Percentiles rank a stretch among this genome's conserved stretches.
Evolutionary conservation across 2,329 filamentous ascomycete species (phyloP).

Genomic region (Clarireedia hainanense): DNA sequence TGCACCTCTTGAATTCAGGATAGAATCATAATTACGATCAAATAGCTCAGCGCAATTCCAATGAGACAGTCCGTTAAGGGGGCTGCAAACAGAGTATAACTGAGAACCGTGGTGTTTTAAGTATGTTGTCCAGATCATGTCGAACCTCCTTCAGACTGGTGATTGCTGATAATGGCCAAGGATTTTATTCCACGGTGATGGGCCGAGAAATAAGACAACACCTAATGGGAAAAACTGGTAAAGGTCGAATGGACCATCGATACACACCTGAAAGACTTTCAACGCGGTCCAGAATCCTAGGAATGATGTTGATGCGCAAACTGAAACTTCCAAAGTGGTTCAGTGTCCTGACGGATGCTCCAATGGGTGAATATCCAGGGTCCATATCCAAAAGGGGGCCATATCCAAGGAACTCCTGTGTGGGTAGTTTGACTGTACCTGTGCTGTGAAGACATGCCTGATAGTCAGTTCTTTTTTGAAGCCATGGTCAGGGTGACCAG

Average conservation of each 20-base stretch:
- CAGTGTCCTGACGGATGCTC: neutral
- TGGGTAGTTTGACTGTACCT: conserved; percentile 9
- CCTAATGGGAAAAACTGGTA: neutral
- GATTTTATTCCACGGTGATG: neutral
- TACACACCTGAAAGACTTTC: conserved; percentile 3
- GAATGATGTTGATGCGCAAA: too few relatives aligned
- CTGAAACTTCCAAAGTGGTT: too few relatives aligned
- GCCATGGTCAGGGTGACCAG: conserved; percentile 11
- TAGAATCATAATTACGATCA: too few relatives aligned
- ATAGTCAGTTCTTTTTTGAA: conserved; percentile 5
- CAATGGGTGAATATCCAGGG: conserved; percentile 1
- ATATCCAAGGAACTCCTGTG: conserved; percentile 3
- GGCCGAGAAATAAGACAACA: neutral
- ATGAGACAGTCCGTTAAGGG: too few relatives aligned
- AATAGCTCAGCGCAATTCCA: too few relatives aligned
- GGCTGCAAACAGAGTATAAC: too few relatives aligned
- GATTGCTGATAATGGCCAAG: too few relatives aligned
- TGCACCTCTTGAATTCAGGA: too few relatives aligned
- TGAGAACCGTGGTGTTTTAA: too few relatives aligned
- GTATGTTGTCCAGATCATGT: too few relatives aligned
- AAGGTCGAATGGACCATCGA: neutral
- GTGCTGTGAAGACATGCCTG: conserved; percentile 2
- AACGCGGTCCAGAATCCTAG: neutral
- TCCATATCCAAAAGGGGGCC: neutral
- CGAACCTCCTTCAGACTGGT: too few relatives aligned